phyloP scores from a whole-genome alignment of 1,284 basidiomycete species.

The Ganoderma boninense region DNA sequence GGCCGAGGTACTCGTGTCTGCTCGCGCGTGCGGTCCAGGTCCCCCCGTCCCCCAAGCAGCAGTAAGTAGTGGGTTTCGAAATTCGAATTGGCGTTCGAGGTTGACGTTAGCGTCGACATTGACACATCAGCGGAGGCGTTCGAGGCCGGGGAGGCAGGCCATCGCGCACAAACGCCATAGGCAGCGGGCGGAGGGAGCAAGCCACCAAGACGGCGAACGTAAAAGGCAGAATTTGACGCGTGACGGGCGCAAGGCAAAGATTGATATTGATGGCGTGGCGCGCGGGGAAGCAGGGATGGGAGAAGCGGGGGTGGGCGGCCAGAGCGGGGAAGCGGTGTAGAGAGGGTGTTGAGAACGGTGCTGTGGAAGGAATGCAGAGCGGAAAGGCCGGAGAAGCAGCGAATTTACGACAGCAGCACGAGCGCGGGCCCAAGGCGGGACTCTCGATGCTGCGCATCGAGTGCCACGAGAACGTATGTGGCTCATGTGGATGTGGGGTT shows the following conservation, averaged over 20 bases:
- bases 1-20: slow-evolving; percentile 54
- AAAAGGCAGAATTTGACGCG: slow-evolving; percentile 1
- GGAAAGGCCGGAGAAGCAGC: not conserved
- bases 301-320: slow-evolving; percentile 5
- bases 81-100: not conserved
- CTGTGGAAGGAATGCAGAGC: not conserved
- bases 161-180: slow-evolving; percentile 5
- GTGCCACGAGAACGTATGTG: not conserved
- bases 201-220: not conserved
- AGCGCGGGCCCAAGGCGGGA: not conserved
- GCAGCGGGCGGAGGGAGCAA: not conserved
- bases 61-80: not conserved
- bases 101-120: not conserved
- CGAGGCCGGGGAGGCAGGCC: not conserved
- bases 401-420: not conserved
- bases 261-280: not conserved
- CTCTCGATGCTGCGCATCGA: not conserved
- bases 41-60: not conserved
- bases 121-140: not conserved
- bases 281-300: slow-evolving; percentile 3
- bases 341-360: slow-evolving; percentile 10
- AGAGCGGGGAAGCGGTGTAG: slow-evolving; percentile 6
- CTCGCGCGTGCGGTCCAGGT: not conserved
- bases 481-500: not conserved
- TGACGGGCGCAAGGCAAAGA: not conserved